Base-by-base conservation (phyloP, 2,329 filamentous ascomycete genomes). In the Esteya vermicola region DNA sequence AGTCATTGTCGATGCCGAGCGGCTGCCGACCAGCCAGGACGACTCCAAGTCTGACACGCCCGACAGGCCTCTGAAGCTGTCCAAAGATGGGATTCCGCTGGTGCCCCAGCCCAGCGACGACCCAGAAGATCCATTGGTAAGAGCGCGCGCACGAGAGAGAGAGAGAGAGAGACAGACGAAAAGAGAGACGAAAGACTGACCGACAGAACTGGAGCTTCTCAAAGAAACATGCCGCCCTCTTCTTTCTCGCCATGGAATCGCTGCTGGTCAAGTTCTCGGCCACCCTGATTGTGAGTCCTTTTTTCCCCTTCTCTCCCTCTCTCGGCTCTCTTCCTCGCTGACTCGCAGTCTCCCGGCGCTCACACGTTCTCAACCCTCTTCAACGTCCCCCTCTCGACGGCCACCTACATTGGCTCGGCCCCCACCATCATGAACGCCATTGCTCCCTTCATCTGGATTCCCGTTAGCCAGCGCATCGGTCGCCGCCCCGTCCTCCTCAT, bases 401-500 rank as follows among this genome's bases (percentile, higher is more conserved):
- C 44, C 20, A 46, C 44, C 10, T 48, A 48, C 37, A 46, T 48
- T n/a, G 44, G 42, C 39, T 43, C 40, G 2, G 43, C 46, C 4
- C 42, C 44, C 2, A 42, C 44, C 16, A 40, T 46, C 16, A 31
- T 48, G 19, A 39, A 42, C 18, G 44, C 44, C 9, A 16, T 48
- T 5, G 46, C 42, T 4, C 46, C 46, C 10, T 36, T 46, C 32
- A 21, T 48, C 28, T 48, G 46, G 46, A 48, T 46, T 22, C 46
- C 46, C 13, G 19, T 48, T n/a, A 48, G 46, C 40, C 46, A 38
- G 23, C 42, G 42, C 16, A 26, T 48, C 14, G 46, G 46, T 16
- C 44, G 46, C n/a, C 44, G 46, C n/a, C 46, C 46, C 13, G 43
- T 48, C 12, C 43, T 48, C 18, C 40, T 48, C n/a, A 19, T 41